A percentile compares a stretch with the other conserved stretches of the same genome.
Evolutionary conservation across 345 rosid species (phyloP).

Genomic region (Syzygium oleosum): DNA sequence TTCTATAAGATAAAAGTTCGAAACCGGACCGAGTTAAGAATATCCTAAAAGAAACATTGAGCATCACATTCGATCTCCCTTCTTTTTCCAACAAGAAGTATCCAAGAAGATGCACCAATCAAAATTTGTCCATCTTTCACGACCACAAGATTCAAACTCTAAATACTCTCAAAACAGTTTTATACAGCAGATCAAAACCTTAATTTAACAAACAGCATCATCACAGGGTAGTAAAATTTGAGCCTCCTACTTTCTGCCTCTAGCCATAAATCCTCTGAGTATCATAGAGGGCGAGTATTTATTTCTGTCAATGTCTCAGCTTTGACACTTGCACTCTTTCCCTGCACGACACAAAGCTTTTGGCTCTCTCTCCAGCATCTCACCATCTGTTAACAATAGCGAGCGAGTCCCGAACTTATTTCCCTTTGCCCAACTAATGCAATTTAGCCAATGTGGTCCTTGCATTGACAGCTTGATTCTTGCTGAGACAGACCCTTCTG

Average conservation of each 20-base stretch:
- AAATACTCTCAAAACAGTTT: not conserved
- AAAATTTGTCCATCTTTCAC: not conserved
- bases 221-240: not conserved
- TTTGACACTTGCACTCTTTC: not conserved
- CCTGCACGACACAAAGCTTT: not conserved
- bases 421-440: not conserved
- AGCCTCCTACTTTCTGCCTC: not conserved
- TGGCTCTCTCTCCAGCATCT: not conserved
- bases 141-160: not conserved
- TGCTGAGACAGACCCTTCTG: not conserved
- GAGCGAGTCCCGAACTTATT: not conserved
- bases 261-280: not conserved
- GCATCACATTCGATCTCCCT: not conserved
- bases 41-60: not conserved
- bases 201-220: not conserved
- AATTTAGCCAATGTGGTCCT: not conserved
- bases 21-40: not conserved
- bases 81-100: not conserved
- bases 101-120: not conserved
- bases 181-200: not conserved
- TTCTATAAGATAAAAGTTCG: not conserved
- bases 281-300: not conserved
- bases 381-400: not conserved
- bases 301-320: not conserved
- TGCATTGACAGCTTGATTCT: not conserved